Evolutionary conservation across 257 asterid species (phyloP), one percentile per base, ranked within the genome.

Genomic region (Forsythia suspensa): DNA sequence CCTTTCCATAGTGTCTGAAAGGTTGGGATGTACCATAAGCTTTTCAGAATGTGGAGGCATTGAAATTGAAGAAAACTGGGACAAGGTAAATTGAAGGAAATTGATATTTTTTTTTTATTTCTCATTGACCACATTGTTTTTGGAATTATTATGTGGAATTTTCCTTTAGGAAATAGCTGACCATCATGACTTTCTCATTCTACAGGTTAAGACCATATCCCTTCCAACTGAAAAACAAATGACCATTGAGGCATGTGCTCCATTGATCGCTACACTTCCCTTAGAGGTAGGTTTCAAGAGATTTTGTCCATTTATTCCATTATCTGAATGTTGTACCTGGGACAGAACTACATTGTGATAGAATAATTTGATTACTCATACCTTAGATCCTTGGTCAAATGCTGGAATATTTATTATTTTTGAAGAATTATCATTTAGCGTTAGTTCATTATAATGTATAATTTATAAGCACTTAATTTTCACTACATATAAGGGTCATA

Each of bases 21-120:
- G 98, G 88, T 78, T 94, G 86, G 98, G 97, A 61, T 85, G 87
- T 82, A 92, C 90, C 79, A 87, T 94, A 78, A 90, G 97, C 93
- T 94, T 94, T 85, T 94, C 96, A 40, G 98, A 94, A 89, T 94
- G 97, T 84, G 98, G 97, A 74, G 98, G 98, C 61, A 91, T 94
- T 80, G 98, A 94, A 81, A 92, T 94, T 83, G 97, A 94, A 88
- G 97, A 94, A 84, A 94, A 94, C 78, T 94, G 98, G 98, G 97
- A 94, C 86, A 92, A 92, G 97, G 98, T 93, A 80, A 84, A 77
- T 57, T 71, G 65, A 70, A 36, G 42, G 38, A 24, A 79, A 46
- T 52, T 70, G 63, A 81, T 80, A 11, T 84, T 34, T 29, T 69
- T 39, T 59, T 11, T 21, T 18, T 73, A 69, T 20, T 52, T 38